Evolutionary conservation across 495 filamentous ascomycete genomes (phyloP), one percentile per base, ranked within the genome.

Genomic region (Penicillium taxi): DNA sequence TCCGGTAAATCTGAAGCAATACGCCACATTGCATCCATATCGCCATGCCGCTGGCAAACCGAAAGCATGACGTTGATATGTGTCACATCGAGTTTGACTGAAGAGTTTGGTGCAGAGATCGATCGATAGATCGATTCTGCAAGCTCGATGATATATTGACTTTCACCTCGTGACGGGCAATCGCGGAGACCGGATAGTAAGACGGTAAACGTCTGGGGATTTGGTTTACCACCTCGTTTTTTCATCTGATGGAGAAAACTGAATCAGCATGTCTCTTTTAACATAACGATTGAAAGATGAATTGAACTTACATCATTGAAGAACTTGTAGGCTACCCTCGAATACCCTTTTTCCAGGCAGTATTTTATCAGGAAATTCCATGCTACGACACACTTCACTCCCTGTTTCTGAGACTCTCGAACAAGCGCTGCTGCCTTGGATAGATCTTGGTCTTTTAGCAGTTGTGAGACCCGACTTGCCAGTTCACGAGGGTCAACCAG

Each of bases 341-440:
- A 59, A 13, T 63, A 65, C 6, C 70, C 66, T 15, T 73, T 59
- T 9, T 72, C 63, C 63, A 94, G 61, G 35, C 75, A 69, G 52
- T 82, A 78, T 26, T 84, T 74, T 32, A 96, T 75, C 19, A 94
- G 49, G 57, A 84, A 74, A 63, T 96, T 96, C 90, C 90, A 96
- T 32, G 80, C 80, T 33, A 88, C 85, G 7, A 70, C 59, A 38
- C 77, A 78, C 27, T 75, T 67, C 36, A 71, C 63, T 9, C 63
- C 37, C 9, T 38, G 17, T 13, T 20, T 74, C 30, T 59, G 52
- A 17, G 82, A 82, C 42, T 65, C 57, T 32, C 79, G 76, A n/a
- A 83, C 70, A 41, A 94, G 40, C 6, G 67, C 60, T 16, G 75
- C 51, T 16, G 87, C 88, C 48, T 86, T 74, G 6, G 72, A 67